Base-by-base conservation (phyloP, 768 basidiomycete genomes). In the Mycena amicta region DNA sequence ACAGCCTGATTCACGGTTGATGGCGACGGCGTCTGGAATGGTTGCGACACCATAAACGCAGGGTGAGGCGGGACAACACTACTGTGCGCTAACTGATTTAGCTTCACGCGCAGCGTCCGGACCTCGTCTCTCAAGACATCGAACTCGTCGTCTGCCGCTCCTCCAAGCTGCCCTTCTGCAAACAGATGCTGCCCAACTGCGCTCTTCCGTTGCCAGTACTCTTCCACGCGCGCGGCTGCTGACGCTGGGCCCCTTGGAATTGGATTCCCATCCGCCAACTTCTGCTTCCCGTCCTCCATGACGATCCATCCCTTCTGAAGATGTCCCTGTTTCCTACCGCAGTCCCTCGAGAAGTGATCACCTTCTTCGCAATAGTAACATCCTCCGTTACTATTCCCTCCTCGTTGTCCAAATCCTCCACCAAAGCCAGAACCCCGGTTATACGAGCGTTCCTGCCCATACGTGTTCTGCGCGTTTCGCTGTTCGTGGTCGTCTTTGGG, bases 191-290 rank as follows among this genome's bases (percentile, higher is more conserved):
- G 58, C 11, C 58, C 53, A 11, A 47, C 52, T 13, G 39, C 28
- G 18, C 53, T 27, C 22, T 59, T 59, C 13, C 26, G 18, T 23
- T 59, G 58, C 58, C 58, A 59, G 31, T 59, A 53, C 29, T 54
- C 57, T 25, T 54, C 57, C 31, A 59, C 57, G 3, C 40, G 30
- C 3, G n/a, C 6, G 3, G 57, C 52, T 4, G 57, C n/a, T n/a
- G 57, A 39, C 1, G 50, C 52, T 30, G 28, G 52, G 11, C 57
- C 57, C 31, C 45, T 23, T 3, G 57, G 57, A 28, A 58, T 58
- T 26, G 5, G 49, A 26, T 26, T 37, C 2, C 56, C 56, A 57
- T 57, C 56, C 11, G 41, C 28, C 4, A 57, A 22, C 26, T n/a
- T 51, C 22, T 57, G 56, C 23, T 52, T 45, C 3, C 56, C 56